A percentile compares a stretch with the other conserved stretches of the same genome.
phyloP scores from a whole-genome alignment of 164 flowering plant genomes.

The Sedum album region DNA sequence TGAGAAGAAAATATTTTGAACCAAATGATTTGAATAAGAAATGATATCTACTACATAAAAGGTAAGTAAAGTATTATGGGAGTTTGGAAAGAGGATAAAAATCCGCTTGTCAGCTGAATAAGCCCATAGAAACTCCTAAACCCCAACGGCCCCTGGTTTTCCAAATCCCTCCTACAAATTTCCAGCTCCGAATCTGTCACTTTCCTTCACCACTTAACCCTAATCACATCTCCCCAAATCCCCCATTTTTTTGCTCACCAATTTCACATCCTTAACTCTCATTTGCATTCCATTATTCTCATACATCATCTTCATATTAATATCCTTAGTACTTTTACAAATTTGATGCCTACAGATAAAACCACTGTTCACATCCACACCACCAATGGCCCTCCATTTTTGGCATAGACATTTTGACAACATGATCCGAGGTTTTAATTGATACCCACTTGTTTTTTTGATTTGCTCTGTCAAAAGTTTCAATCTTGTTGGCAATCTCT shows the following conservation, averaged over 20 bases:
- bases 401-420: neutral
- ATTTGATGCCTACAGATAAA: neutral
- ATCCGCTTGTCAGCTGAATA: conserved; percentile 1
- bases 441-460: neutral
- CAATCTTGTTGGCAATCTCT: neutral
- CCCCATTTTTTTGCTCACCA: neutral
- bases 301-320: neutral
- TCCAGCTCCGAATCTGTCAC: neutral
- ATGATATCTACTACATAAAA: neutral
- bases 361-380: neutral
- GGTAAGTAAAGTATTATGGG: neutral
- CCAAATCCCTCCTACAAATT: neutral
- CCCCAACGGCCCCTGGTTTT: conserved; percentile 7
- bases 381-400: conserved; percentile 1
- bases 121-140: conserved; percentile 2
- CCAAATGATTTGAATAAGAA: neutral
- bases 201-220: neutral
- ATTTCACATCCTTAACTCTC: neutral
- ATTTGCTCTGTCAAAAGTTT: neutral
- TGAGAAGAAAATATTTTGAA: too few species aligned
- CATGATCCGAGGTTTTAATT: neutral
- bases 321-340: neutral
- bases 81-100: neutral
- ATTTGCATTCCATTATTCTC: neutral
- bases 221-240: neutral